A percentile compares a stretch with the other conserved stretches of the same genome.
phyloP scores from a whole-genome alignment of 306 rosid species.

The Quercus wislizeni region DNA sequence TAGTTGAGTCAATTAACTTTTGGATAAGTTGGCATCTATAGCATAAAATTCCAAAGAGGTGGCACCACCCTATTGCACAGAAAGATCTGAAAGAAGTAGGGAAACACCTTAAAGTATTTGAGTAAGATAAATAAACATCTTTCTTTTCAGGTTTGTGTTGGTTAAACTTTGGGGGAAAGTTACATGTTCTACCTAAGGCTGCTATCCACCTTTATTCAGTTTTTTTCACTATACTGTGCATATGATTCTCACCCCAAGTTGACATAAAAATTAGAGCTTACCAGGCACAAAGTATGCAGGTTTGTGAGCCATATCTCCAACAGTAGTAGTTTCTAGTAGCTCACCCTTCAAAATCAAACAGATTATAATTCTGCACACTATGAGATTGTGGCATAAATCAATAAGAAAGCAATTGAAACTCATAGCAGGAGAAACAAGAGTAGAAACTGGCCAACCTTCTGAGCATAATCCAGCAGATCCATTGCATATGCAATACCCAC shows the following conservation, averaged over 20 bases:
- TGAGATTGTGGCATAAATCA: conserved; percentile 48
- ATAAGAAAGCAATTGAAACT: conserved; percentile 32
- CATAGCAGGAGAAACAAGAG: conserved; percentile 14
- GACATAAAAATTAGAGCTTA: conserved; percentile 36
- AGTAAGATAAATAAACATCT: background rate
- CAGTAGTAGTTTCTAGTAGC: conserved; percentile 74
- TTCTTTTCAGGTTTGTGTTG: background rate
- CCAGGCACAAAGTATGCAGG: conserved; percentile 99
- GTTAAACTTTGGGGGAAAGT: background rate
- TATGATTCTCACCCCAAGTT: conserved; percentile 10
- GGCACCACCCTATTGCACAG: background rate
- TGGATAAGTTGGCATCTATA: background rate
- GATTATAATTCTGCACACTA: conserved; percentile 55
- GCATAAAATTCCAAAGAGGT: background rate
- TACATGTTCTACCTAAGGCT: background rate
- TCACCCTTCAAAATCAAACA: conserved; percentile 94
- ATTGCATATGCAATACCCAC: conserved; percentile 98
- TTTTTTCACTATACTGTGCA: background rate
- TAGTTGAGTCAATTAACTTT: too few relatives aligned
- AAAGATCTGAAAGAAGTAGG: background rate
- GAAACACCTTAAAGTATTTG: background rate
- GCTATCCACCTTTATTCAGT: background rate
- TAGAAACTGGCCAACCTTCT: conserved; percentile 58
- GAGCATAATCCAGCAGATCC: conserved; percentile 90
- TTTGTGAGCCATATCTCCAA: conserved; percentile 96